A percentile compares a stretch with the other conserved stretches of the same genome.
Evolutionary conservation across 202 grass and related monocot species (phyloP).

Genomic region (Digitaria exilis): DNA sequence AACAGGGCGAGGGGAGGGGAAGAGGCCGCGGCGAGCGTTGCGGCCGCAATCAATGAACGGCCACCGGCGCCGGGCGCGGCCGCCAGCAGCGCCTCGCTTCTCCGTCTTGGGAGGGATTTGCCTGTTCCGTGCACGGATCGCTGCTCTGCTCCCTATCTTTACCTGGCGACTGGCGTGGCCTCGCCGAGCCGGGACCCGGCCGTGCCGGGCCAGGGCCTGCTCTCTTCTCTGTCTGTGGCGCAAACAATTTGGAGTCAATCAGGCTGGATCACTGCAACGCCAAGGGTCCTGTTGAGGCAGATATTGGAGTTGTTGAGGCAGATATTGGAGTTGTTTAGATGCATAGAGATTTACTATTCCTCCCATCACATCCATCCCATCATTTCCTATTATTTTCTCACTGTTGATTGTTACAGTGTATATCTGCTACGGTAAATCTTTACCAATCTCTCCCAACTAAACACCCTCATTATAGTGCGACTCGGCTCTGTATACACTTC

Average conservation of each 20-base stretch:
- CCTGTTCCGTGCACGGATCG: conserved; percentile 26
- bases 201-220: not conserved
- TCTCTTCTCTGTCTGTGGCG: not conserved
- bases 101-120: not conserved
- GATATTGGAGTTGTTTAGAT: no score
- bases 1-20: not conserved
- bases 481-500: not conserved
- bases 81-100: not conserved
- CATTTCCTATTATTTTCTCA: no score
- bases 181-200: conserved; percentile 18
- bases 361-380: no score
- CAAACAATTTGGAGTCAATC: not conserved
- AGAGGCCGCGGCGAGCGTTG: no score
- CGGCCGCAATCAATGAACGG: conserved; percentile 20
- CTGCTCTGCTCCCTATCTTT: not conserved
- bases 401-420: no score
- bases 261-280: not conserved
- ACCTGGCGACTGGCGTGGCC: not conserved
- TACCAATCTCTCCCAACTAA: no score
- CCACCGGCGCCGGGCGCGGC: not conserved
- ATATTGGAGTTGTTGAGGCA: no score
- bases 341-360: no score
- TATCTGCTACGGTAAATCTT: no score
- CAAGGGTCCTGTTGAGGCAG: not conserved
- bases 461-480: no score